Evolutionary conservation across 2,329 filamentous ascomycete genomes (phyloP).

Genomic region (Cadophora luteo-olivacea): DNA sequence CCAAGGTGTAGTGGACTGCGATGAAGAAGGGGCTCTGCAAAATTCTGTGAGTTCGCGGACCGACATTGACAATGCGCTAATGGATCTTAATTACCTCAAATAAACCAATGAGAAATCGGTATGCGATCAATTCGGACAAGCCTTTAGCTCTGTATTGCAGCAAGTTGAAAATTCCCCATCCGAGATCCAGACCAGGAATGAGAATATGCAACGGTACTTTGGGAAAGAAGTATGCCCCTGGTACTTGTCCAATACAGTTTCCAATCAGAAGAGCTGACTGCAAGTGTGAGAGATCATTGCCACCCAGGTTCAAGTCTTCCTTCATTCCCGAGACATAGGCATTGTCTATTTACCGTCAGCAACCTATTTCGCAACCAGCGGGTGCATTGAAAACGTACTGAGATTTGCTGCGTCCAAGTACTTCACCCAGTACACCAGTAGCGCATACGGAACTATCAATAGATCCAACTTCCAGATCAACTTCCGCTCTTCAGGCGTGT

Average conservation of each 20-base stretch:
- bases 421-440: not conserved
- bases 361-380: not conserved
- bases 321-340: constrained; percentile 3
- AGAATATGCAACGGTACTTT: constrained; percentile 3
- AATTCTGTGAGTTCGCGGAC: not conserved
- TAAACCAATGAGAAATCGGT: not conserved
- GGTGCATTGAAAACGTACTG: not conserved
- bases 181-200: constrained; percentile 1
- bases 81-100: not conserved
- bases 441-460: not conserved
- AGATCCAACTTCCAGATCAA: constrained; percentile 8
- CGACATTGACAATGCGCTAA: not conserved
- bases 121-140: not conserved
- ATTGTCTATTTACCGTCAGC: constrained; percentile 10
- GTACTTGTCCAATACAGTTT: not conserved
- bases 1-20: not conserved
- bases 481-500: constrained; percentile 4
- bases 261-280: constrained; percentile 7
- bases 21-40: not conserved
- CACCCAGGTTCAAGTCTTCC: constrained; percentile 5
- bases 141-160: not conserved
- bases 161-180: constrained; percentile 8
- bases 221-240: constrained; percentile 5
- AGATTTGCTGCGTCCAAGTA: not conserved
- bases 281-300: constrained; percentile 3